Conservation (phyloP, 192 early-diverging fungal genomes). For the Thoreauomyces humboldtii region DNA sequence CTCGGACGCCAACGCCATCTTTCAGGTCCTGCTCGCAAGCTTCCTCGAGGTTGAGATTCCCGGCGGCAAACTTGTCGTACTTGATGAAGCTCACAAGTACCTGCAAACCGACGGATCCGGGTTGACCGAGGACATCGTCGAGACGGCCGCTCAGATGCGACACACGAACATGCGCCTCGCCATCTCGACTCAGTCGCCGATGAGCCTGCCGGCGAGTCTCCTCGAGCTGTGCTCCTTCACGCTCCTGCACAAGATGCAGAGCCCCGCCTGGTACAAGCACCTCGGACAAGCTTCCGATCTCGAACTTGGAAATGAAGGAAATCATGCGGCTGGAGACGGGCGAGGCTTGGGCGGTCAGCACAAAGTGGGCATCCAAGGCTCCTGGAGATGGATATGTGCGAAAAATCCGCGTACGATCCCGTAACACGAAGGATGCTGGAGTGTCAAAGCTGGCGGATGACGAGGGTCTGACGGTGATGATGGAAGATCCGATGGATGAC, state of each 20-base stretch:
- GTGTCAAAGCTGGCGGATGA: neutral
- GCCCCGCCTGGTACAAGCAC: conserved; percentile 29
- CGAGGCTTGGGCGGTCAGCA: conserved; percentile 25
- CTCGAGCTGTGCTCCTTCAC: conserved; percentile 26
- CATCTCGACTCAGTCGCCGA: conserved; percentile 32
- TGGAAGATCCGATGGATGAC: too few relatives aligned
- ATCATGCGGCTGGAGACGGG: conserved; percentile 34
- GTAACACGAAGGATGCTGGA: conserved; percentile 27
- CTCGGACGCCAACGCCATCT: conserved; percentile 32
- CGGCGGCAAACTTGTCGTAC: conserved; percentile 27
- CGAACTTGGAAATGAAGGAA: conserved; percentile 7
- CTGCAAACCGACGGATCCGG: conserved; percentile 7
- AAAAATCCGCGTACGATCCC: conserved; percentile 6
- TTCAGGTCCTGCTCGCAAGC: conserved; percentile 29
- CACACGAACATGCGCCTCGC: conserved; percentile 32
- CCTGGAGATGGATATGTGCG: neutral
- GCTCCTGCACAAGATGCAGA: conserved; percentile 34
- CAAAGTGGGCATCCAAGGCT: neutral
- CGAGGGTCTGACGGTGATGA: too few relatives aligned
- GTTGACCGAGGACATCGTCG: conserved; percentile 20
- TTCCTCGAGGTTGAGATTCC: conserved; percentile 11
- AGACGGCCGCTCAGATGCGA: conserved; percentile 29
- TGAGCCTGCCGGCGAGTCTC: conserved; percentile 20
- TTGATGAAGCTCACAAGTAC: conserved; percentile 43
- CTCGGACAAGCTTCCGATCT: conserved; percentile 23